Evolutionary conservation across 805 yeast species (phyloP).

Genomic region (Nakazawaea peltata): DNA sequence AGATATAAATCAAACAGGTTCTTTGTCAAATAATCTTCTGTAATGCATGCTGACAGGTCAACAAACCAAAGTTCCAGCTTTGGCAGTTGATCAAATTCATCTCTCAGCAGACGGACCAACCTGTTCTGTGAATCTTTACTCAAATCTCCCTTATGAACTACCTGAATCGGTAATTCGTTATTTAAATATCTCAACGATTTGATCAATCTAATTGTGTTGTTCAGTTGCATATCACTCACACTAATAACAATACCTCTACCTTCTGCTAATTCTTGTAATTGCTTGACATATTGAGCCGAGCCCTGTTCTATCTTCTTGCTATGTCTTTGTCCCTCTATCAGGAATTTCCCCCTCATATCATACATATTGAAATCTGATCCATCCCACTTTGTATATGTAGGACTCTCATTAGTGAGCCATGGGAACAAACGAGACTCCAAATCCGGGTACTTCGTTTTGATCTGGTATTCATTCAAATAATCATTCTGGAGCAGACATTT

Average conservation of each 20-base stretch:
- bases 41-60: constrained; percentile 21
- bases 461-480: constrained; percentile 11
- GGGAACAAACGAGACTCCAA: constrained; percentile 21
- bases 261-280: constrained; percentile 19
- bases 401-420: constrained; percentile 15
- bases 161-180: constrained; percentile 41
- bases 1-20: constrained; percentile 20
- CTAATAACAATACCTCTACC: constrained; percentile 53
- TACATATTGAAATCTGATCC: constrained; percentile 2
- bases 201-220: constrained; percentile 39
- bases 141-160: constrained; percentile 35
- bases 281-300: constrained; percentile 19
- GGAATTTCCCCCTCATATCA: too few species aligned
- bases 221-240: constrained; percentile 33
- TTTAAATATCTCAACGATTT: constrained; percentile 40
- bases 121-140: constrained; percentile 22
- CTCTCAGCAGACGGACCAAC: constrained; percentile 23
- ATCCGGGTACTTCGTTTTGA: neutral
- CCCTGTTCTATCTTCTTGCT: neutral
- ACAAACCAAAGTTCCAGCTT: constrained; percentile 23
- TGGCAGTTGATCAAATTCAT: constrained; percentile 15
- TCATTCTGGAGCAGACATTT: constrained; percentile 20
- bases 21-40: constrained; percentile 13
- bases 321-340: neutral
- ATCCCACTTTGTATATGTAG: constrained; percentile 5